Base-by-base conservation (phyloP, 2,329 filamentous ascomycete species). In the Bipolaris sorokiniana region DNA sequence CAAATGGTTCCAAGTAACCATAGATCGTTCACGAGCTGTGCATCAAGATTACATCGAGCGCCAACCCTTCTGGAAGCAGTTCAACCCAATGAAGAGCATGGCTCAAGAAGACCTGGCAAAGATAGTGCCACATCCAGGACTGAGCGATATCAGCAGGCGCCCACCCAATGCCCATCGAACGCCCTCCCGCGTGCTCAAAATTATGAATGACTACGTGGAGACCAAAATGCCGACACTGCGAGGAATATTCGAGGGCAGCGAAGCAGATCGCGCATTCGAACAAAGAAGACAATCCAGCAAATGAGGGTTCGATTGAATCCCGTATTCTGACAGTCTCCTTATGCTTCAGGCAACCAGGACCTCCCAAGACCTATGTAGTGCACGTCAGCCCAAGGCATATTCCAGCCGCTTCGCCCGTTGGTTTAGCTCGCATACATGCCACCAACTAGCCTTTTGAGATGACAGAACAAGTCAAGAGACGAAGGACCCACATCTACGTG, bases 31-130 rank as follows among this genome's bases (percentile, higher is more conserved):
- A 6, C 73, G 70, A 36, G 69, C 66, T 33, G 67, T 78, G 16
- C 79, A 81, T 59, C 72, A 75, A 44, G 78, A 80, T 57, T 75
- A 72, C 31, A 69, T 81, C 55, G 72, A 79, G 56, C 63, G 69
- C 2, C 71, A 76, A 51, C 69, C 70, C 13, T 69, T 67, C 44
- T 76, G 72, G 65, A 72, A 72, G 34, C 61, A 72, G 13, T 76
- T 73, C 58, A 48, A 20, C 10, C 70, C 71, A 9, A 72, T 69
- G 66, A 71, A 67, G 58, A 68, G 61, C 26, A 62, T 74, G 56
- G 68, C 67, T 4, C 74, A 76, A 52, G 65, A 72, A 53, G 78
- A 81, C 59, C 58, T 82, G 54, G 67, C 59, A 16, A 73, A 72
- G 54, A 58, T 63, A 5, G 79, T 81, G 28, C 80, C 80, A 22